Evolutionary conservation across 192 early-diverging fungal genomes (phyloP), one percentile per base, ranked within the genome.

Genomic region (Linnemannia exigua): DNA sequence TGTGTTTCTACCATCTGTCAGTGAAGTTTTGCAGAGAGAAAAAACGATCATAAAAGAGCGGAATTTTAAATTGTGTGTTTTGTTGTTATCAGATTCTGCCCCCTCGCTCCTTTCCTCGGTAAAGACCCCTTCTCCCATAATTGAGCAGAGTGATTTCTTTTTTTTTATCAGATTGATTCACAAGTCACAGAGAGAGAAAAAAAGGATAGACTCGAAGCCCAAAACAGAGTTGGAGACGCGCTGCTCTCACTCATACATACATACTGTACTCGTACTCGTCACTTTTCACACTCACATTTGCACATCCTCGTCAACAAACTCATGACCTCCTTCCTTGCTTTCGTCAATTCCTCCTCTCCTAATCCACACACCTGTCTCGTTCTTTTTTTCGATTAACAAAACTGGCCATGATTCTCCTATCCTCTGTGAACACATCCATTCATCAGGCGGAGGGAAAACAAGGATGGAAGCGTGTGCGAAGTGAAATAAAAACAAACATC

Each of bases 1-100:
- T 75, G 52, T 48, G 16, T 41, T 66, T 75, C 74, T 8, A 66
- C 41, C 58, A 54, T n/a, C 19, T 75, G 36, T 28, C 68, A 41
- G n/a, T 70, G 37, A 44, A 70, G 58, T 6, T 33, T 36, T 28
- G 6, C 73, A 74, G 19, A 74, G 5, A 8, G 28, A 63, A 28
- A 28, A 63, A 63, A 33, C 15, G 12, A 54, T n/a, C n/a, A n/a
- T n/a, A n/a, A n/a, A n/a, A 44, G 41, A 9, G 41, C 58, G 58
- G 28, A 63, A 63, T 12, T 63, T 63, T 63, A 63, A 63, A 14
- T 63, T 31, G 15, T 31, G 58, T 28, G 0, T 31, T 14, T 9
- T 61, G 58, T 63, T 63, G 58, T 63, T 63, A 63, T 63, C 58
- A 63, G 58, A 63, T 63, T 61, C 31, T 25, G 12, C 28, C 11